Evolutionary conservation across 192 early-diverging fungal species (phyloP), one percentile per base, ranked within the genome.

Genomic region (Mortierella antarctica): DNA sequence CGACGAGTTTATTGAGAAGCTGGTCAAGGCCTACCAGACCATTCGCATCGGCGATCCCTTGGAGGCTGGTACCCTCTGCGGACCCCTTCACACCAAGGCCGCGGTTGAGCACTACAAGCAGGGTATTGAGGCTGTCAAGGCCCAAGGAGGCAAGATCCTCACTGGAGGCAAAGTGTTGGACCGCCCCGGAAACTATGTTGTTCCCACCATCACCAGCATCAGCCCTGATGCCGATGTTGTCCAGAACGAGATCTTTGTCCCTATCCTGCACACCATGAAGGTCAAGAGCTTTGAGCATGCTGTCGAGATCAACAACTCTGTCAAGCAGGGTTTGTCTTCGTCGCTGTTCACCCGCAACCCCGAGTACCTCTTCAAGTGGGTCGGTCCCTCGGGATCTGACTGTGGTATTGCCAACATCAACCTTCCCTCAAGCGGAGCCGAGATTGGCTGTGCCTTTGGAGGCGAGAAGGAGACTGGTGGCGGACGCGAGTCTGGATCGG

Each of bases 391-490:
- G 14, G 96, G 96, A 48, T 95, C 95, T 17, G 96, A 98, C 86
- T 96, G 94, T 65, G 95, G 95, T 61, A 93, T 93, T 42, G 94
- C 96, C 82, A 97, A 97, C 84, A 92, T 96, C 65, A 98, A 98
- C 88, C 93, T 98, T 72, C 96, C 97, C 31, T 97, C 97, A 62
- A 96, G 94, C 83, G 97, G 97, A 51, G 96, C 97, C 41, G 97
- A 98, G 88, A 96, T 98, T 83, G 97, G 97, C 50, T 95, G 96
- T 53, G 97, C 97, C 7, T 97, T 98, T 86, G 97, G 97, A 54
- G 97, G 97, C 61, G 95, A 98, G 86, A 98, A 98, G 88, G 97
- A 98, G 80, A 96, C 95, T 39, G 96, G 96, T 62, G 95, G 96
- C 42, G 96, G 96, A 61, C 93, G 95, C 65, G 97, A 95, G 85